Base-by-base conservation (phyloP, 352 stramenopile species). In the Phytophthora cryptogea region DNA sequence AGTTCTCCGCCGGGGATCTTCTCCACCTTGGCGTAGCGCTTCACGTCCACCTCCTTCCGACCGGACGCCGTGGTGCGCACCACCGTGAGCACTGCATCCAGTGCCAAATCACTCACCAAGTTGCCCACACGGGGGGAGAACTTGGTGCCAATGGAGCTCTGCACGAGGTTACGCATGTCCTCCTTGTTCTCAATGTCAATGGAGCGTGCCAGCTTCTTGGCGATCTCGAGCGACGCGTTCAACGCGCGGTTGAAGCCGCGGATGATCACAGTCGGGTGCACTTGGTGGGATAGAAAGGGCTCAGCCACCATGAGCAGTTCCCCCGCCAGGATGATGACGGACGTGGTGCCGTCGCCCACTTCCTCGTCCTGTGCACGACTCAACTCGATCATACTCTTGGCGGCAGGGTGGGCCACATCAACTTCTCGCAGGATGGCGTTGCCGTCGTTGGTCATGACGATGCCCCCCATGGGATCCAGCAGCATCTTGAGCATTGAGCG, bases 331-430 rank as follows among this genome's bases (percentile, higher is more conserved):
- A 99, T 99, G 79, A 99, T 99, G 41, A 99, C 98, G 31, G 94
- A 99, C n/a, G 98, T 99, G 28, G 98, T 99, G 57, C 98, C 98
- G 75, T 99, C 98, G 37, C 98, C 97, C 16, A 99, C 98, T 80
- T 99, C 97, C 75, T 99, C 98, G 76, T 99, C 97, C 80, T 99
- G 97, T 6, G 97, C 96, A 42, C 97, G 82, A 56, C 85, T 98
- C 13, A 99, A 81, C 83, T 99, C 98, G 77, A 99, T 99, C 97
- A 99, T 99, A 71, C 90, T 98, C 83, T 99, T 99, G 44, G 97
- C 97, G 9, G 98, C 98, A 2, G 97, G 96, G 78, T 99, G 97
- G 13, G 89, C 97, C 41, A 99, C 97, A 80, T 99, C 96, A 46
- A 99, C 88, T 68, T 99, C 97, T 23, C 97, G 91, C 27, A 99